Base-by-base conservation (phyloP, 208 protist genomes). In the Tritrichomonas musculus region DNA sequence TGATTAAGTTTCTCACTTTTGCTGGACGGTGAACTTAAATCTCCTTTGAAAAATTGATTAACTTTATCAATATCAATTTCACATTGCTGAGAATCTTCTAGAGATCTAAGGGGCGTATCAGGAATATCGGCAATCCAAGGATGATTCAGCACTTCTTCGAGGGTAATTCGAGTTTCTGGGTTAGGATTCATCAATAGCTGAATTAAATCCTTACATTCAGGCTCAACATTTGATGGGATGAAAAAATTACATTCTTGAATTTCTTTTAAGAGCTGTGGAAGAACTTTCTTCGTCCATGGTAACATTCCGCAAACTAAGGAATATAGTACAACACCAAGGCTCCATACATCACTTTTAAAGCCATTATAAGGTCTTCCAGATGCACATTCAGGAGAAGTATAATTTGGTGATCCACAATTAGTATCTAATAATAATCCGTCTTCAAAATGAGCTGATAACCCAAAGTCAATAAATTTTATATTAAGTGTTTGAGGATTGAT, bases 381-480 rank as follows among this genome's bases (percentile, higher is more conserved):
- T 5, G 50, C 3, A 53, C 73, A 82, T 53, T 82, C 73, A 22
- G 73, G 73, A 82, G 73, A 82, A 47, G 73, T 41, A 53, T 82
- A 82, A 36, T 41, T 53, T n/a, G 41, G 33, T n/a, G 73, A 82
- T 20, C 73, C 73, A 53, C 73, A 82, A 53, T 33, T 33, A 82
- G 73, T 82, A 82, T 82, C 73, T 11, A 50, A 33, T 47, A 82
- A 36, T 50, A 33, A 33, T 5, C 50, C 50, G 4, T 47, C 20
- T 33, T 36, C 73, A 36, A 82, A 33, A 82, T 50, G 50, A 14
- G 39, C 4, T 30, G 73, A 82, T 33, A 82, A 25, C 8, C 73
- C 73, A 30, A 82, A 82, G 39, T 82, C 73, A 82, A 33, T 82
- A 41, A 82, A 53, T 30, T 82, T 82, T 33, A 82, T 82, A 50